Conservation (phyloP, 2,329 filamentous ascomycete species). For the Zasmidium cellare region DNA sequence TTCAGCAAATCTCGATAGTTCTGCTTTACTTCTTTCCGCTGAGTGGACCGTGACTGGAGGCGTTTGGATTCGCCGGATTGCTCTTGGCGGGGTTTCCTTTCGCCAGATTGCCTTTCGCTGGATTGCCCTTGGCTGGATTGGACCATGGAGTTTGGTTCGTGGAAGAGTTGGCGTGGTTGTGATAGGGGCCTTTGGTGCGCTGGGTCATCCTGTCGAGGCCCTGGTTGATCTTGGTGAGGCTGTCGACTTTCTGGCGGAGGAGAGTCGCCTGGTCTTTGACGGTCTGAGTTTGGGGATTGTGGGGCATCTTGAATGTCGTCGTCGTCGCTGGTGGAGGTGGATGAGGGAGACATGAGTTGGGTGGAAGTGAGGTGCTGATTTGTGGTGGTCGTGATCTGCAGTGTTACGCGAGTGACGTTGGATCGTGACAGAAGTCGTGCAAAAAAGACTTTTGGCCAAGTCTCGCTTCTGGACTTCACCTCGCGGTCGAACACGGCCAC, state of each 20-base stretch:
- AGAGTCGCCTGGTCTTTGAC: conserved; percentile 12
- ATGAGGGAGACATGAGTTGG: background rate
- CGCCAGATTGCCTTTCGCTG: conserved; percentile 10
- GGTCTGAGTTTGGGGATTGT: conserved; percentile 9
- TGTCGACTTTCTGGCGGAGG: conserved; percentile 10
- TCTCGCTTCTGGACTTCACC: background rate
- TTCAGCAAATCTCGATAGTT: conserved; percentile 56
- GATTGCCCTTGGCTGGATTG: conserved; percentile 11
- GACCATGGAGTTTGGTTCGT: conserved; percentile 13
- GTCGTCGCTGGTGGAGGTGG: conserved; percentile 11
- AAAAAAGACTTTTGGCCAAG: no score
- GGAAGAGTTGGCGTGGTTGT: conserved; percentile 11
- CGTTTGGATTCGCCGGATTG: conserved; percentile 9
- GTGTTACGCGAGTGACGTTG: background rate
- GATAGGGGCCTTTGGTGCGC: conserved; percentile 7
- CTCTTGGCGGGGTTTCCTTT: conserved; percentile 10
- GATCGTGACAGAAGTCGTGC: background rate
- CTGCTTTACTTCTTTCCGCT: conserved; percentile 13
- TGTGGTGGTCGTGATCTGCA: background rate
- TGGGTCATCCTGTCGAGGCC: conserved; percentile 12
- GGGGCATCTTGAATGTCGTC: conserved; percentile 6
- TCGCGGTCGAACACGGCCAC: background rate
- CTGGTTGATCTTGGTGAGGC: conserved; percentile 9
- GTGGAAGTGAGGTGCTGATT: no score
- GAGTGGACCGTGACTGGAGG: conserved; percentile 9